Evolutionary conservation across 225 moss, liverwort and hornwort species (phyloP), one percentile per base, ranked within the genome.

Genomic region (Takakia lepidozioides): DNA sequence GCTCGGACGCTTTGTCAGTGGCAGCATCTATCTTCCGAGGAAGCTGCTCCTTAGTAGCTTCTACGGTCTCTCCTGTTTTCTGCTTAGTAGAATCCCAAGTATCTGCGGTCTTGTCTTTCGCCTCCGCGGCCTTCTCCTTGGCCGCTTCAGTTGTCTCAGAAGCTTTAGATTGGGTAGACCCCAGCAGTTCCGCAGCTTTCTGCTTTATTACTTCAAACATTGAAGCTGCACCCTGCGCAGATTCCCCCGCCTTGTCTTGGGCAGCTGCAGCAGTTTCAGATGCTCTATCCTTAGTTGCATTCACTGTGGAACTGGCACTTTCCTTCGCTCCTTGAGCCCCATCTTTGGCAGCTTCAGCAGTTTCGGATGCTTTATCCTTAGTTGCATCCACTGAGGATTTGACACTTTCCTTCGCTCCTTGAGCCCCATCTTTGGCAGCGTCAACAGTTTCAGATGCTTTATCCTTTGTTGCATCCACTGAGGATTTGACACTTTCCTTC

Each of bases 281-380:
- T n/a, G n/a, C 63, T 48, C 67, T 76, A 19, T n/a, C 48, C 25
- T 71, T 52, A 0, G 60, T 21, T 4, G 25, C 37, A 6, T 53
- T 53, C 11, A 40, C 63, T 0, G 64, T 53, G 24, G 71, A 60
- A 10, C 64, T 54, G 0, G 60, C 38, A 38, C 72, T 72, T 13
- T 64, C 36, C 36, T 67, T 58, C 1, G 54, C 46, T 2, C 45
- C 57, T 0, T 71, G 67, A 15, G 59, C 59, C 2, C 8, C 43
- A 1, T 56, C 57, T 19, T 71, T 57, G 11, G 60, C 19, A 0
- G 42, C 43, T 13, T 71, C 71, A 16, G 57, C 56, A 3, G 65
- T 65, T 5, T 71, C 71, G 2, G 71, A 65, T 0, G 61, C 60
- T 36, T 76, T 70, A 13, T 76, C 71, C 6, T 21, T 32, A 4